Percentiles rank a stretch among this genome's conserved stretches.
Evolutionary conservation across 2,329 filamentous ascomycete genomes (phyloP).

Genomic region (Aspergillus arachidicola): DNA sequence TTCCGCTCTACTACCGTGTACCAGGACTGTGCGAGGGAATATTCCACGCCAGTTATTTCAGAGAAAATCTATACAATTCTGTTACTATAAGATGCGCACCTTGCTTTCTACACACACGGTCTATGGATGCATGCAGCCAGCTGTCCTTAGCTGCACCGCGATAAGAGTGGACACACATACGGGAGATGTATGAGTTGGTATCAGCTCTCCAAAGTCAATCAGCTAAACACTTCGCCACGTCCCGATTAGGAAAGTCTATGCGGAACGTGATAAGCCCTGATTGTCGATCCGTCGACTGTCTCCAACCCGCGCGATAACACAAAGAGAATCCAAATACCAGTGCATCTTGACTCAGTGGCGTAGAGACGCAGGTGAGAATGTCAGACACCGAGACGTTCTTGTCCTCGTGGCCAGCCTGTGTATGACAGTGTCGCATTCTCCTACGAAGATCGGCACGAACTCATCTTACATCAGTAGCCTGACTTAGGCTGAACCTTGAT

Average conservation of each 20-base stretch:
- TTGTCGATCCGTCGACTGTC: conserved; percentile 6
- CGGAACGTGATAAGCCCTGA: conserved; percentile 4
- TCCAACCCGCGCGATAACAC: not conserved
- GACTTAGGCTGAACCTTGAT: not conserved
- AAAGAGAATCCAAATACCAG: not conserved
- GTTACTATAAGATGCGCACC: not conserved
- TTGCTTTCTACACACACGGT: not conserved
- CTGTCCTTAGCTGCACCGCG: not conserved
- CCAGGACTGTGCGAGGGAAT: not conserved
- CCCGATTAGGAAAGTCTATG: conserved; percentile 13
- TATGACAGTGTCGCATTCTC: not conserved
- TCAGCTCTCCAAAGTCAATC: not conserved
- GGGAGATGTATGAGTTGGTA: not conserved
- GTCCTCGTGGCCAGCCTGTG: not conserved
- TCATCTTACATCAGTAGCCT: not conserved
- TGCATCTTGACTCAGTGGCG: not conserved
- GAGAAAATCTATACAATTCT: not conserved
- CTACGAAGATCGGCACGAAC: not conserved
- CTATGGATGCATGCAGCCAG: not conserved
- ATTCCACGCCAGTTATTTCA: not conserved
- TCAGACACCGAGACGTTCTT: not conserved
- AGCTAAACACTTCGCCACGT: not conserved
- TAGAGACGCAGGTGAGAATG: not conserved
- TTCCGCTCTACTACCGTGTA: too few species aligned
- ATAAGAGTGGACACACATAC: not conserved